Percentiles rank a stretch among this genome's conserved stretches.
Evolutionary conservation across 805 yeast species (phyloP).

Genomic region (Saccharomyces kudriavzevii): DNA sequence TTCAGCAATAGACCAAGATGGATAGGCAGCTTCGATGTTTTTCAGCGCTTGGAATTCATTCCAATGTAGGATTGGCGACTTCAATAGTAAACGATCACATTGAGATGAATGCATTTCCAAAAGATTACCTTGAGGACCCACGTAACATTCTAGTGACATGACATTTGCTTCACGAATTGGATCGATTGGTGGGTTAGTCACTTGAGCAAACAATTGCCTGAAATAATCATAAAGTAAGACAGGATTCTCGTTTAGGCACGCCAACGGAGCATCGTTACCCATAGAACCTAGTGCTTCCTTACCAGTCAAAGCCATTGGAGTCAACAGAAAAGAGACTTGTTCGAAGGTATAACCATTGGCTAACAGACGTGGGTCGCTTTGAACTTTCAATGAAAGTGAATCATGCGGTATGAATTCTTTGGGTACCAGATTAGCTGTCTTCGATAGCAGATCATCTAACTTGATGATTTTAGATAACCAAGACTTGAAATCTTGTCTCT

Average conservation of each 20-base stretch:
- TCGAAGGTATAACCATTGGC: conserved; percentile 95
- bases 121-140: conserved; percentile 94
- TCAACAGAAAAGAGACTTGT: conserved; percentile 72
- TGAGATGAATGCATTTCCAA: conserved; percentile 88
- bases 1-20: conserved; percentile 73
- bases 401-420: conserved; percentile 6
- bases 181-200: conserved; percentile 97
- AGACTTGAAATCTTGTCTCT: conserved; percentile 82
- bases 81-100: conserved; percentile 78
- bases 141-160: conserved; percentile 93
- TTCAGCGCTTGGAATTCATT: conserved; percentile 68
- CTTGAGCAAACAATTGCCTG: conserved; percentile 95
- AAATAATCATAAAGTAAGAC: conserved; percentile 85
- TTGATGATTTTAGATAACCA: conserved; percentile 87
- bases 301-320: conserved; percentile 88
- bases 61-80: conserved; percentile 73
- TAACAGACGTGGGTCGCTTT: conserved; percentile 71
- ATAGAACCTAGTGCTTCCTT: conserved; percentile 95
- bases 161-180: conserved; percentile 95
- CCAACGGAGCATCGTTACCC: conserved; percentile 97
- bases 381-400: conserved; percentile 37
- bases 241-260: conserved; percentile 91
- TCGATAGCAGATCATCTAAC: conserved; percentile 63
- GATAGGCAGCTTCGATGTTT: conserved; percentile 65
- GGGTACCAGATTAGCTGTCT: conserved; percentile 32